phyloP scores from a whole-genome alignment of 768 basidiomycete species.

The Lanmaoa rubissima region DNA sequence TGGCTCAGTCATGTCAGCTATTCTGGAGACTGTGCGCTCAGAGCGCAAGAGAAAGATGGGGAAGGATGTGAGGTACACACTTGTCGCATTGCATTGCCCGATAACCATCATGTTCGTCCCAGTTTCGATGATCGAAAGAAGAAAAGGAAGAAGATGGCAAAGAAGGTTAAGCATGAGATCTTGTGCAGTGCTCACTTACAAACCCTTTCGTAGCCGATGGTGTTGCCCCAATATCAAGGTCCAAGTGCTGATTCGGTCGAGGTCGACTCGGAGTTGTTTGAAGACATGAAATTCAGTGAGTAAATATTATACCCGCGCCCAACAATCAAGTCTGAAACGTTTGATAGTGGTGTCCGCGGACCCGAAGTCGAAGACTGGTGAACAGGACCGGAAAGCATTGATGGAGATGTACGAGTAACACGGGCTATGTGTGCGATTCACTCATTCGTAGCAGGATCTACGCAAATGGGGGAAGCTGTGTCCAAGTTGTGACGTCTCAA shows the following conservation, averaged over 20 bases:
- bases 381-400: slow-evolving; percentile 67
- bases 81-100: background rate
- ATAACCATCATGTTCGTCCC: background rate
- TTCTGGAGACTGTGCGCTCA: slow-evolving; percentile 57
- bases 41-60: slow-evolving; percentile 78
- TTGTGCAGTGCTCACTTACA: background rate
- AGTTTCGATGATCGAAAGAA: slow-evolving; percentile 36
- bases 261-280: slow-evolving; percentile 65
- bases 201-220: slow-evolving; percentile 40
- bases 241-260: slow-evolving; percentile 58
- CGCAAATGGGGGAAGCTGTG: slow-evolving; percentile 63
- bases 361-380: slow-evolving; percentile 64
- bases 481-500: slow-evolving; percentile 58
- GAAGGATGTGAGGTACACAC: slow-evolving; percentile 48
- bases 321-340: background rate
- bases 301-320: slow-evolving; percentile 2
- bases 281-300: slow-evolving; percentile 78
- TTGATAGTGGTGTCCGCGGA: slow-evolving; percentile 69
- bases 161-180: slow-evolving; percentile 23
- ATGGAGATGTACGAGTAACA: slow-evolving; percentile 54
- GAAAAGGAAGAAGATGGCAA: slow-evolving; percentile 23
- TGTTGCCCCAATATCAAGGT: slow-evolving; percentile 68
- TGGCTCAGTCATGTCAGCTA: slow-evolving; percentile 36
- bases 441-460: slow-evolving; percentile 50
- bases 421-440: background rate